phyloP scores from a whole-genome alignment of 345 rosid species.

The Camelina neglecta region DNA sequence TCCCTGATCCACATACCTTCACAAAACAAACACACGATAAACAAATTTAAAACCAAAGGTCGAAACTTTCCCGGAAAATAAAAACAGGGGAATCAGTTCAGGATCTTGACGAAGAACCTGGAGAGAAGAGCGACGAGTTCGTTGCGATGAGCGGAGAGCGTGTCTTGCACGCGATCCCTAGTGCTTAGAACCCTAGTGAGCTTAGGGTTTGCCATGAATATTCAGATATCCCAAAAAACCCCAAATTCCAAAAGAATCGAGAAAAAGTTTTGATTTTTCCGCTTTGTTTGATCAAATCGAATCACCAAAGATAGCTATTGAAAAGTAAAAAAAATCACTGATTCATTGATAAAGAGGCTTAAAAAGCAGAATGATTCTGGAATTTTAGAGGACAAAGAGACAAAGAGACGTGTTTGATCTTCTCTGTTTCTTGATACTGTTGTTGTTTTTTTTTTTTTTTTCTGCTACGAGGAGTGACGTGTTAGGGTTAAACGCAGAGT shows the following conservation, averaged over 20 bases:
- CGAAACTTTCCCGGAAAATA: neutral
- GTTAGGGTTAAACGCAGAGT: slow-evolving; percentile 20
- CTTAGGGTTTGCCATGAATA: slow-evolving; percentile 60
- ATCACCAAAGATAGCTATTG: neutral
- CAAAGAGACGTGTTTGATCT: slow-evolving; percentile 42
- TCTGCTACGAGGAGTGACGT: slow-evolving; percentile 27
- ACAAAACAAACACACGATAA: slow-evolving; percentile 12
- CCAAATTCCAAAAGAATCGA: neutral
- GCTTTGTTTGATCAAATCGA: slow-evolving; percentile 19
- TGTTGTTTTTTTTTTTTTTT: slow-evolving; percentile 4
- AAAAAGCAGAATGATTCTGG: slow-evolving; percentile 4
- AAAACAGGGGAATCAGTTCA: neutral
- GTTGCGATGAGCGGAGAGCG: slow-evolving; percentile 87
- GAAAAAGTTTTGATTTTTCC: neutral
- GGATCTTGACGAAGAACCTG: slow-evolving; percentile 52
- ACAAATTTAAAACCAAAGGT: neutral
- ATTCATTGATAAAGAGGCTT: neutral
- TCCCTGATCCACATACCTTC: slow-evolving; percentile 92
- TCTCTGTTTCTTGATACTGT: slow-evolving; percentile 27
- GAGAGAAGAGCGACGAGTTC: slow-evolving; percentile 92
- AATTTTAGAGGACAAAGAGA: neutral
- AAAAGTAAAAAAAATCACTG: neutral
- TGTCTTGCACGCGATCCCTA: slow-evolving; percentile 88
- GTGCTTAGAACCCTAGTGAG: slow-evolving; percentile 69
- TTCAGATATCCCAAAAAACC: slow-evolving; percentile 3